Conservation (phyloP, 2,329 filamentous ascomycete species). For the Diaporthe helianthi region DNA sequence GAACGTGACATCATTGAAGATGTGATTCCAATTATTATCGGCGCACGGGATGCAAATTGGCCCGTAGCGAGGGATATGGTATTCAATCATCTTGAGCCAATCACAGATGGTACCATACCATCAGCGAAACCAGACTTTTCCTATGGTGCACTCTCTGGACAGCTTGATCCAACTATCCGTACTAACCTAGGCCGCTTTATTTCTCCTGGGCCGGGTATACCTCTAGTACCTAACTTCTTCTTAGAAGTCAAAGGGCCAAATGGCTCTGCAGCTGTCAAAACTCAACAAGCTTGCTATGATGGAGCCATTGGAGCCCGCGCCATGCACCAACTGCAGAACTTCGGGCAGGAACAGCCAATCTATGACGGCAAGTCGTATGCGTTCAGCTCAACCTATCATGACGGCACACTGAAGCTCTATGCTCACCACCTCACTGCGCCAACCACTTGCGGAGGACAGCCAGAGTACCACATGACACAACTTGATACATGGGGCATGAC, state of each 20-base stretch:
- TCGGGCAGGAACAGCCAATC: slow-evolving; percentile 40
- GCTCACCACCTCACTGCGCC: slow-evolving; percentile 47
- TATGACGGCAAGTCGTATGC: slow-evolving; percentile 50
- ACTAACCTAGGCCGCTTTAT: too few relatives aligned
- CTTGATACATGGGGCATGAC: neutral
- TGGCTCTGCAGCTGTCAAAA: slow-evolving; percentile 41
- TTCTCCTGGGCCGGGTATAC: too few relatives aligned
- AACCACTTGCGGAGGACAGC: slow-evolving; percentile 40
- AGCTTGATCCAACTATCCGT: too few relatives aligned
- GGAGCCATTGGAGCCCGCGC: slow-evolving; percentile 40
- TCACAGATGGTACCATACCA: too few relatives aligned
- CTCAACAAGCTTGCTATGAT: slow-evolving; percentile 23
- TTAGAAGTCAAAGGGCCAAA: slow-evolving; percentile 48
- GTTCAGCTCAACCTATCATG: slow-evolving; percentile 49
- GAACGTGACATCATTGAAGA: too few relatives aligned
- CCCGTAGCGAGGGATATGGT: too few relatives aligned
- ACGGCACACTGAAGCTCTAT: slow-evolving; percentile 45
- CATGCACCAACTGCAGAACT: slow-evolving; percentile 49
- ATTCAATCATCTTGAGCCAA: too few relatives aligned
- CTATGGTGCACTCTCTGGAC: too few relatives aligned
- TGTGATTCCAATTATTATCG: too few relatives aligned
- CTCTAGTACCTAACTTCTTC: slow-evolving; percentile 43
- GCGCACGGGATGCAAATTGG: too few relatives aligned
- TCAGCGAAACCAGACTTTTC: too few relatives aligned
- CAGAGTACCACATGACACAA: slow-evolving; percentile 52